Conservation (phyloP, 1,284 basidiomycete genomes). For the Termitomyces sp. region DNA sequence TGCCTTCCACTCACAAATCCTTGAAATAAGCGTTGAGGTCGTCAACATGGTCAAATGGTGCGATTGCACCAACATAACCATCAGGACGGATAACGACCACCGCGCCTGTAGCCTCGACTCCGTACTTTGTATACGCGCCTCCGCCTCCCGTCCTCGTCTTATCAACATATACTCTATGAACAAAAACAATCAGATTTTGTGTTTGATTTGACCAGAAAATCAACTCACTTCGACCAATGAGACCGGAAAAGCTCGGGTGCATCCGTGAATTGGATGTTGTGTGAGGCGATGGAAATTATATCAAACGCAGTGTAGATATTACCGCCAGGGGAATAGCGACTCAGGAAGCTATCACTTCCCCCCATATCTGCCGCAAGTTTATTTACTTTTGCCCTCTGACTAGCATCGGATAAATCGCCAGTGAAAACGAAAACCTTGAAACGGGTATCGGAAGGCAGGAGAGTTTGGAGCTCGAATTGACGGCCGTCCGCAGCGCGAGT, state of each 20-base stretch:
- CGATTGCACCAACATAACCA: constrained; percentile 57
- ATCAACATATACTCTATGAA: constrained; percentile 44
- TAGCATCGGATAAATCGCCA: constrained; percentile 43
- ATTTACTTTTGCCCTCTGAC: constrained; percentile 37
- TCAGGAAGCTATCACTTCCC: constrained; percentile 35
- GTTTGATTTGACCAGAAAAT: neutral
- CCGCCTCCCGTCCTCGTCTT: constrained; percentile 41
- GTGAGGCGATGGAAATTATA: constrained; percentile 46
- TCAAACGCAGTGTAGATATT: constrained; percentile 43
- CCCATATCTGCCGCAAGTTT: constrained; percentile 41
- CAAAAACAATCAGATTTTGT: neutral
- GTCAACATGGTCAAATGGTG: constrained; percentile 16
- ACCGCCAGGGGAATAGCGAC: constrained; percentile 28
- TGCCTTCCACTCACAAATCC: constrained; percentile 5
- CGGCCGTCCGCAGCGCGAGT: constrained; percentile 61
- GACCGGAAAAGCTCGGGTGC: constrained; percentile 49
- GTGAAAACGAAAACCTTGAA: constrained; percentile 72
- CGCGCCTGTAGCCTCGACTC: constrained; percentile 51
- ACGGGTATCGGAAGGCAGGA: constrained; percentile 63
- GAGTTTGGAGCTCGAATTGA: constrained; percentile 64
- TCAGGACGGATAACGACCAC: constrained; percentile 70
- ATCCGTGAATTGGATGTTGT: constrained; percentile 44
- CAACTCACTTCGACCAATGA: constrained; percentile 64
- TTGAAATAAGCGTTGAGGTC: constrained; percentile 19
- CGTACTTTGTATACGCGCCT: constrained; percentile 50